Percentiles rank a stretch among this genome's conserved stretches.
Conservation (phyloP, 2,329 filamentous ascomycete genomes). For the Malbranchea cinnamomea region DNA sequence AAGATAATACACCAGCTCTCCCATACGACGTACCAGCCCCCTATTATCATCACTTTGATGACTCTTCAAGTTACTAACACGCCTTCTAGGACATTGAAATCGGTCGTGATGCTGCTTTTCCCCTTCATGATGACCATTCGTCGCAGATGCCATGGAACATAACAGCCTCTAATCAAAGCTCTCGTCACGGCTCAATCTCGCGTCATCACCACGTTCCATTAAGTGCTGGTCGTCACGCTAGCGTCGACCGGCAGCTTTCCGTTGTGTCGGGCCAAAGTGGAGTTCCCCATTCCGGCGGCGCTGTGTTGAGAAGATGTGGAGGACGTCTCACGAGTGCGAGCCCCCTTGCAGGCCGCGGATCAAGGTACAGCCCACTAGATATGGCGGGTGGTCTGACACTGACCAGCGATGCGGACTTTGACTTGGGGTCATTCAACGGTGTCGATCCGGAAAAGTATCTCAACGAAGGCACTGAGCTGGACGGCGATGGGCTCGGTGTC, state of each 20-base stretch:
- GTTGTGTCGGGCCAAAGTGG: slow-evolving; percentile 12
- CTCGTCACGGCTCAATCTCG: slow-evolving; percentile 29
- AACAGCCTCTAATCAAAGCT: slow-evolving; percentile 39
- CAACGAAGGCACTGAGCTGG: slow-evolving; percentile 14
- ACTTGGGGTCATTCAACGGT: slow-evolving; percentile 7
- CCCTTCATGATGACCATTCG: slow-evolving; percentile 52
- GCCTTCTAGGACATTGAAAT: slow-evolving; percentile 43
- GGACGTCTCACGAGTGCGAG: slow-evolving; percentile 44
- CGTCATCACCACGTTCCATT: slow-evolving; percentile 17
- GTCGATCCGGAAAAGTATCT: slow-evolving; percentile 15
- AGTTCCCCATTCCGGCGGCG: slow-evolving; percentile 1
- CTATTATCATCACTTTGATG: background rate
- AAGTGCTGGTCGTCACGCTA: slow-evolving; percentile 13
- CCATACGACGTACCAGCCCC: slow-evolving; percentile 5
- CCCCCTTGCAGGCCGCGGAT: slow-evolving; percentile 42
- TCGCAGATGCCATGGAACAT: slow-evolving; percentile 57
- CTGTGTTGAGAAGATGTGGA: slow-evolving; percentile 16
- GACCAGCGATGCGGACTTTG: slow-evolving; percentile 8
- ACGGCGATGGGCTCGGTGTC: slow-evolving; percentile 13
- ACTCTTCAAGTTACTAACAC: background rate
- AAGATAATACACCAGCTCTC: slow-evolving; percentile 1
- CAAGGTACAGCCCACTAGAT: slow-evolving; percentile 6
- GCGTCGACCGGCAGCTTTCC: slow-evolving; percentile 15
- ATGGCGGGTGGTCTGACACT: slow-evolving; percentile 1
- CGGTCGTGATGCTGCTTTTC: slow-evolving; percentile 51